Evolutionary conservation across 768 basidiomycete species (phyloP).

Genomic region (Heimioporus sp.): DNA sequence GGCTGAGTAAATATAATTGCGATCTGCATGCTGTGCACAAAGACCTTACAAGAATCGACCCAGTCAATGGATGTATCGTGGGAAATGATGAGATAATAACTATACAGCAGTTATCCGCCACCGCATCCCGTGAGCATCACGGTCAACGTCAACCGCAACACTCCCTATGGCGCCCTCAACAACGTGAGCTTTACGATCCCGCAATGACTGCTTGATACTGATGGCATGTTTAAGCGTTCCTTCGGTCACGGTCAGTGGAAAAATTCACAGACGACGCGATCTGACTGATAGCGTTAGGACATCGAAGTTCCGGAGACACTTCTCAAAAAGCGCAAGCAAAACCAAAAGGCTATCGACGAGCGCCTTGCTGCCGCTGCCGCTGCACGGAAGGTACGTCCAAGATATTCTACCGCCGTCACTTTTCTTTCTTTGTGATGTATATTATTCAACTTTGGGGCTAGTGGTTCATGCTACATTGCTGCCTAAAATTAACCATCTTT

Average conservation of each 20-base stretch:
- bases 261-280: conserved; percentile 2
- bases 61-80: conserved; percentile 10
- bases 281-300: conserved; percentile 46
- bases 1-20: too few relatives aligned
- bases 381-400: conserved; percentile 79
- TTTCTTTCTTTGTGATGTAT: conserved; percentile 68
- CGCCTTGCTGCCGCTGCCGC: conserved; percentile 78
- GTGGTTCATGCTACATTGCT: conserved; percentile 57
- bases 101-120: conserved; percentile 44
- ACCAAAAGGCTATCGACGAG: conserved; percentile 94
- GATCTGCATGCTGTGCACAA: too few relatives aligned
- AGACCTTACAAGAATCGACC: too few relatives aligned
- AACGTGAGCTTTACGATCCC: conserved; percentile 41
- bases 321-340: conserved; percentile 99
- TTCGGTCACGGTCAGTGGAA: conserved; percentile 42
- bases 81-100: conserved; percentile 28
- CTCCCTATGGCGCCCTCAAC: conserved; percentile 49
- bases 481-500: conserved; percentile 88
- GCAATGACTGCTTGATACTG: background rate
- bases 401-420: conserved; percentile 9
- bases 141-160: conserved; percentile 36
- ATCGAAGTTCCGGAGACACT: conserved; percentile 99
- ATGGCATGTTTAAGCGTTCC: conserved; percentile 37
- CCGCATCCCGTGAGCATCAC: conserved; percentile 13
- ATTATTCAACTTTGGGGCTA: conserved; percentile 76